A percentile compares a stretch with the other conserved stretches of the same genome.
phyloP scores from a whole-genome alignment of 83 land plant genomes.

The Picea abies region DNA sequence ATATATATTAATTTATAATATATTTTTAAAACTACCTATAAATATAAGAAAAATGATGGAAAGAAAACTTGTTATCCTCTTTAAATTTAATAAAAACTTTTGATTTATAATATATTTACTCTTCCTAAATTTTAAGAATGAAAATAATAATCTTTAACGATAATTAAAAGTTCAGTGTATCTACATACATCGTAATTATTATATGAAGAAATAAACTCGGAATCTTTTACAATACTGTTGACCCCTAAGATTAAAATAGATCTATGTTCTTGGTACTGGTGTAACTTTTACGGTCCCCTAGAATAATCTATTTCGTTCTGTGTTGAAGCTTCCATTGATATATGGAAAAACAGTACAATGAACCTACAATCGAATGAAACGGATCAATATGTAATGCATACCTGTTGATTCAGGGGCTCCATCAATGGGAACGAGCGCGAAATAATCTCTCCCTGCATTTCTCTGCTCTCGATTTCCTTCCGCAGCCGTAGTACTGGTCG shows the following conservation, averaged over 20 bases:
- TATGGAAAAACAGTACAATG: not conserved
- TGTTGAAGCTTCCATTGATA: not conserved
- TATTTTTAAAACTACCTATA: too few relatives aligned
- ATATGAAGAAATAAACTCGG: too few relatives aligned
- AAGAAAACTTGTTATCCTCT: too few relatives aligned
- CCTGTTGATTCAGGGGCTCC: not conserved
- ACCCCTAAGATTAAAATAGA: not conserved
- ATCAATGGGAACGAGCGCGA: slow-evolving; percentile 5
- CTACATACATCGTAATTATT: too few relatives aligned
- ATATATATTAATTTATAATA: too few relatives aligned
- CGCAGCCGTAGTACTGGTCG: not conserved
- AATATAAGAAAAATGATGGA: too few relatives aligned
- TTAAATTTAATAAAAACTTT: too few relatives aligned
- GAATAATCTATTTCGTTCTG: not conserved
- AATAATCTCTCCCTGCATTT: not conserved
- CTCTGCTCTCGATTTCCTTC: not conserved
- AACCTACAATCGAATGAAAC: not conserved
- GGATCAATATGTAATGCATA: not conserved
- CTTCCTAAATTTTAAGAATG: too few relatives aligned
- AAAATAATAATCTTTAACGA: too few relatives aligned
- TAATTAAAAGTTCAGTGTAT: too few relatives aligned
- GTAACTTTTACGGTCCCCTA: not conserved
- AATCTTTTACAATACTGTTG: not conserved
- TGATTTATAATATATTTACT: too few relatives aligned
- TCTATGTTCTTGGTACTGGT: not conserved